Percentiles rank a stretch among this genome's conserved stretches.
Conservation (phyloP, 257 asterid genomes). For the Solanum verrucosum region DNA sequence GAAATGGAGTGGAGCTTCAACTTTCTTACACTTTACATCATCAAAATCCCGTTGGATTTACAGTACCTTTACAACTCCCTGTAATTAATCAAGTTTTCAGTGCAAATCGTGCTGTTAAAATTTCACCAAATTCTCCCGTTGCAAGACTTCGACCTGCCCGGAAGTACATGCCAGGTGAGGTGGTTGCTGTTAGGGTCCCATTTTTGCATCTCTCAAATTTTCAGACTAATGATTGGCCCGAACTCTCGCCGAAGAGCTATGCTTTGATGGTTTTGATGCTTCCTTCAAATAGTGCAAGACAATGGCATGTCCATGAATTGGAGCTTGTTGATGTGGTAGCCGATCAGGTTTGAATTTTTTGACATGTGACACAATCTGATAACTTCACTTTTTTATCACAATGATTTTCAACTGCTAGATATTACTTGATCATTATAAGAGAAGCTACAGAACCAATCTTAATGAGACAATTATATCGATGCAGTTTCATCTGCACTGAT, state of each 20-base stretch:
- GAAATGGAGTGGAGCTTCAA: constrained; percentile 86
- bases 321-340: constrained; percentile 99
- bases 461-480: not conserved
- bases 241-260: constrained; percentile 74
- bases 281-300: constrained; percentile 92
- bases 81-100: constrained; percentile 69
- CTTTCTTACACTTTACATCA: constrained; percentile 91
- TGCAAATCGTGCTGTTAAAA: constrained; percentile 63
- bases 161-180: constrained; percentile 81
- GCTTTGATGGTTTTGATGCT: constrained; percentile 98
- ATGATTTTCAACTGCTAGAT: not conserved
- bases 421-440: not conserved
- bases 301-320: constrained; percentile 92
- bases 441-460: not conserved
- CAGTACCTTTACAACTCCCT: constrained; percentile 86
- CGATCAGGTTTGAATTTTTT: constrained; percentile 59
- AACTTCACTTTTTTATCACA: not conserved
- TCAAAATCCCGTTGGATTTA: constrained; percentile 77
- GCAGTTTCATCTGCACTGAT: not conserved
- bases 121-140: constrained; percentile 79
- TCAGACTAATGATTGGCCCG: constrained; percentile 98
- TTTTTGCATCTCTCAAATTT: constrained; percentile 81
- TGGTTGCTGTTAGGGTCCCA: constrained; percentile 93
- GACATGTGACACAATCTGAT: not conserved
- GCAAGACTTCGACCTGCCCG: constrained; percentile 77